These are phyloP conservation scores for Suzukiozyma palmioleophila DNA, from an alignment of 1,139 yeast species.

Conservation along the genomic window DNA sequence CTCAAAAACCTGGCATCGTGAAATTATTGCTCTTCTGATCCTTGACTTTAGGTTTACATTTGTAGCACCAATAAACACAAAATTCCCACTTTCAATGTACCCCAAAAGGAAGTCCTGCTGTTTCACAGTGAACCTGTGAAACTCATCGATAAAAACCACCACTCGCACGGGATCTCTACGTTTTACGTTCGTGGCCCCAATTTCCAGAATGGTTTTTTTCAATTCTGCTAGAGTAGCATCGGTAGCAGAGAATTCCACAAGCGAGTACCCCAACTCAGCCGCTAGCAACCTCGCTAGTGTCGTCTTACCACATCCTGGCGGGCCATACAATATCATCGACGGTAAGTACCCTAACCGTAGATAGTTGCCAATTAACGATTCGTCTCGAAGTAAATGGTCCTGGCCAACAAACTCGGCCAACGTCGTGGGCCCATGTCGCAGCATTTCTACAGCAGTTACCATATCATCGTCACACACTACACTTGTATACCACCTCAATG, in stretches of 20 bases:
- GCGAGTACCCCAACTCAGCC: slow-evolving; percentile 27
- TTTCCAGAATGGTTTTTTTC: slow-evolving; percentile 20
- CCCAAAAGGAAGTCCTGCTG: slow-evolving; percentile 44
- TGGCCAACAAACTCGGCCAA: slow-evolving; percentile 36
- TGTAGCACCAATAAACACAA: slow-evolving; percentile 46
- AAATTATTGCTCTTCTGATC: slow-evolving; percentile 34
- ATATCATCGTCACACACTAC: not conserved
- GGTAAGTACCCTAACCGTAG: slow-evolving; percentile 37
- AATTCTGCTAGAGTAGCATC: slow-evolving; percentile 29
- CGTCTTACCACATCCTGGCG: slow-evolving; percentile 47
- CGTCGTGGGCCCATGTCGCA: slow-evolving; percentile 16
- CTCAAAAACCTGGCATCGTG: slow-evolving; percentile 38
- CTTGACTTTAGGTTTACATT: slow-evolving; percentile 29
- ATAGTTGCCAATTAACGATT: slow-evolving; percentile 24
- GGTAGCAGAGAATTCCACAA: slow-evolving; percentile 40
- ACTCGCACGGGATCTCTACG: slow-evolving; percentile 21
- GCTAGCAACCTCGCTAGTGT: slow-evolving; percentile 40
- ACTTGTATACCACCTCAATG: no score
- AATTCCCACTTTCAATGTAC: slow-evolving; percentile 35
- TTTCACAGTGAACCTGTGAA: slow-evolving; percentile 34
- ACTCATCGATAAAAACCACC: slow-evolving; percentile 42
- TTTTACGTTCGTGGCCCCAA: slow-evolving; percentile 20
- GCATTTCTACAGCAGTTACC: slow-evolving; percentile 12
- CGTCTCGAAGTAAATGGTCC: slow-evolving; percentile 24
- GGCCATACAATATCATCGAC: slow-evolving; percentile 42